Base-by-base conservation (phyloP, 1,139 yeast genomes). In the Scheffersomyces quercinus region DNA sequence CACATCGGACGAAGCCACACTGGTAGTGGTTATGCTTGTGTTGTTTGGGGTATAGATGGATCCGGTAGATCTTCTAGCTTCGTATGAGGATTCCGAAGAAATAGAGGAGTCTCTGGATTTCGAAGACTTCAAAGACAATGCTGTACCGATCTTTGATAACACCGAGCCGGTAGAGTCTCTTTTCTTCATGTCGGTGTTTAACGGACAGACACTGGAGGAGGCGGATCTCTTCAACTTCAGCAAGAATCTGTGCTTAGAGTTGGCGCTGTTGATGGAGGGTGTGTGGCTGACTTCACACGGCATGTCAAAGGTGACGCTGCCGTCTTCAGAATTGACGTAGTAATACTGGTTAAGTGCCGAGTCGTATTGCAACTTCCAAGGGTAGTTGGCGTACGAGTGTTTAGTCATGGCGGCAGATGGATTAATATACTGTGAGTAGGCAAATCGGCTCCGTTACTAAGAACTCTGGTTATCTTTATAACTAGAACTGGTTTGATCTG, bases 241-340 rank as follows among this genome's bases (percentile, higher is more conserved):
- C 33, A 39, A 37, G 14, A 30, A 30, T 2, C 42, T 5, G 30
- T 20, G 38, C 16, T 38, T 41, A 10, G 39, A 39, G 13, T 35
- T 36, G 39, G 44, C 29, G 43, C 28, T 29, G 8, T 20, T 29
- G 29, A 31, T 46, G 41, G 35, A 48, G n/a, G 46, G 50, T 8
- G 40, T 52, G 37, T 56, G 52, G 40, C 61, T 60, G 6, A 73
- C 78, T 51, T 73, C 78, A 46, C 68, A 61, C 3, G 79, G 78
- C 35, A 62, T 61, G 50, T 73, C 78, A 49, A 71, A 73, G 13
- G 70, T 55, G 11, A 70, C 59, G 3, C 66, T 48, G 38, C 65
- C 64, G 40, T 67, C 70, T 28, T 49, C 46, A 13, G 60, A 52
- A 53, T 72, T 68, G 29, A 64, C 46, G 48, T 69, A 73, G 55